A percentile compares a stretch with the other conserved stretches of the same genome.
phyloP scores from a whole-genome alignment of 148 eudicot genomes.

The Amaranthus cruentus region DNA sequence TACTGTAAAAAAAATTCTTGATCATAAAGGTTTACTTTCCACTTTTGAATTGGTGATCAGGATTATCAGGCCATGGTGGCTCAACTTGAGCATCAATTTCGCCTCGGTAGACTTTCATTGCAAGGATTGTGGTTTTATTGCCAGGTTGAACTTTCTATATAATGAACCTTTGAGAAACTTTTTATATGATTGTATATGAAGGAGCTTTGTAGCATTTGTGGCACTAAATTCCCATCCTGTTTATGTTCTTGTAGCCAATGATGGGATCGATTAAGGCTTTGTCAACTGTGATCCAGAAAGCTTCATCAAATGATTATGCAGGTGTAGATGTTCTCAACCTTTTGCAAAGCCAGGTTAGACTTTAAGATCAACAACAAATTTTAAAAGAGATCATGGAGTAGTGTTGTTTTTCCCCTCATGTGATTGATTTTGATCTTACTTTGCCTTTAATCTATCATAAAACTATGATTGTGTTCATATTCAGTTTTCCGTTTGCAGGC shows the following conservation, averaged over 20 bases:
- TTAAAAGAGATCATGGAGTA: slow-evolving; percentile 1
- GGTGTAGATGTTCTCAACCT: slow-evolving; percentile 94
- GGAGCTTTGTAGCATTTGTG: not conserved
- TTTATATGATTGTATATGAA: not conserved
- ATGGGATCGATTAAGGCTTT: slow-evolving; percentile 94
- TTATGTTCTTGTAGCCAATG: slow-evolving; percentile 59
- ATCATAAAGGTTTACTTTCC: slow-evolving; percentile 11
- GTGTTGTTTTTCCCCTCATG: slow-evolving; percentile 1
- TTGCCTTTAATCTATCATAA: not conserved
- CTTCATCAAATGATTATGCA: slow-evolving; percentile 46
- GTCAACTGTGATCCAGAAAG: slow-evolving; percentile 66
- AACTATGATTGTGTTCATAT: not conserved
- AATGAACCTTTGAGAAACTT: not conserved
- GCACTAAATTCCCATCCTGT: not conserved
- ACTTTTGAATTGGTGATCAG: slow-evolving; percentile 33
- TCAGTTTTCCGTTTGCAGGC: slow-evolving; percentile 42
- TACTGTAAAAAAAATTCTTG: not conserved
- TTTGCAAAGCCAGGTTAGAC: slow-evolving; percentile 85
- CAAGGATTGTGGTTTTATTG: slow-evolving; percentile 98
- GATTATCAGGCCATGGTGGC: slow-evolving; percentile 99
- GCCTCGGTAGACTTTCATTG: slow-evolving; percentile 74
- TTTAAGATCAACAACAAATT: slow-evolving; percentile 1
- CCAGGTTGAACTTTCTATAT: slow-evolving; percentile 52
- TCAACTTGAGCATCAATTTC: slow-evolving; percentile 98
- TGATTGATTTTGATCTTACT: not conserved